Percentiles rank a stretch among this genome's conserved stretches.
These are phyloP conservation scores for Viola odorata DNA, from an alignment of 345 rosid genomes.

Conservation along the genomic window DNA sequence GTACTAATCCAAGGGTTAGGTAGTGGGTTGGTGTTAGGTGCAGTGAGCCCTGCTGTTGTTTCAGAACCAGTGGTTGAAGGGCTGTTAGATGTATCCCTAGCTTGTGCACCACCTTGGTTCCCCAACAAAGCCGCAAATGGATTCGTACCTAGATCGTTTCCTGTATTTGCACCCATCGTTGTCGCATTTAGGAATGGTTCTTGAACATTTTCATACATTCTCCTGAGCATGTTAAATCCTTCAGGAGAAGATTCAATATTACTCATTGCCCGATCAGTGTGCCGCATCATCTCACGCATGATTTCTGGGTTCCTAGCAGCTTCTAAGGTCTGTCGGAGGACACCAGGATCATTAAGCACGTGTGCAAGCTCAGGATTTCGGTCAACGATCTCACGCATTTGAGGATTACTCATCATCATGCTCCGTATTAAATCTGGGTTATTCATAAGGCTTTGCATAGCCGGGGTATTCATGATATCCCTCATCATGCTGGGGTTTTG, in stretches of 20 bases:
- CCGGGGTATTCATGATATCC: conserved; percentile 77
- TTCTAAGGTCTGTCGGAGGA: conserved; percentile 66
- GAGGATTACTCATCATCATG: conserved; percentile 78
- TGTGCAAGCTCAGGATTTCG: conserved; percentile 87
- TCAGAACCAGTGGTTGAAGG: conserved; percentile 42
- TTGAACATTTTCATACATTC: conserved; percentile 82
- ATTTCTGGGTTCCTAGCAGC: conserved; percentile 85
- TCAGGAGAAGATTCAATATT: conserved; percentile 78
- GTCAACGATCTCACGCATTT: conserved; percentile 74
- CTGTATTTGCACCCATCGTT: conserved; percentile 52
- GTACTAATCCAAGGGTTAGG: conserved; percentile 56
- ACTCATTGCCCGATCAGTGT: conserved; percentile 77
- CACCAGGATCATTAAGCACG: conserved; percentile 65
- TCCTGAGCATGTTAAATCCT: conserved; percentile 80
- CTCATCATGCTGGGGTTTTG: conserved; percentile 71
- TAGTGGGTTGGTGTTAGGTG: conserved; percentile 57
- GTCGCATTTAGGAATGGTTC: conserved; percentile 77
- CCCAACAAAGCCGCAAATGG: conserved; percentile 56
- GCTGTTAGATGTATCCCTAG: conserved; percentile 37
- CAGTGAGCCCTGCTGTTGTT: conserved; percentile 36
- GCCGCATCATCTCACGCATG: conserved; percentile 87
- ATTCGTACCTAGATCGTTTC: conserved; percentile 36
- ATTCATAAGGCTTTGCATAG: conserved; percentile 65
- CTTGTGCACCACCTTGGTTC: conserved; percentile 33
- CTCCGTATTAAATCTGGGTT: conserved; percentile 67